A percentile compares a stretch with the other conserved stretches of the same genome.
These are phyloP conservation scores for Naegleria gruberi DNA, from an alignment of 208 protist species.

Conservation along the genomic window DNA sequence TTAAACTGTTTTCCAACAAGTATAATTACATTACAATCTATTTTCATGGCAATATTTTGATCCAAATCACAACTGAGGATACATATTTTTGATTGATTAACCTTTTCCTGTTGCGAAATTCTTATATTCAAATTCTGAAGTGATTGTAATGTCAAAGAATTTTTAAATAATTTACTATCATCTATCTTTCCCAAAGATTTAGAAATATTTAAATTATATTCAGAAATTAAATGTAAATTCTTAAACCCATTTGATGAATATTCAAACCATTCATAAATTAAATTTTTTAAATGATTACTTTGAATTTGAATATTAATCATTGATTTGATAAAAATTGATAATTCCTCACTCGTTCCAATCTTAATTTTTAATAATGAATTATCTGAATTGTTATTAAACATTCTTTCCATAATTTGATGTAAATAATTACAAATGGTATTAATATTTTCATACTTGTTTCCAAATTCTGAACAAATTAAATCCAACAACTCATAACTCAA, in stretches of 20 bases:
- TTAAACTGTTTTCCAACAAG: too few species aligned
- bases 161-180: background rate
- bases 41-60: too few species aligned
- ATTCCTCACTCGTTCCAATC: too few species aligned
- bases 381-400: too few species aligned
- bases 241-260: background rate
- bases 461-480: background rate
- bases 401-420: too few species aligned
- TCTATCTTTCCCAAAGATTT: background rate
- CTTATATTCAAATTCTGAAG: background rate
- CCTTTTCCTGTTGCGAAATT: background rate
- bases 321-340: background rate
- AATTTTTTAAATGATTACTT: background rate
- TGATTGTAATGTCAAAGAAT: background rate
- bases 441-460: background rate
- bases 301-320: background rate
- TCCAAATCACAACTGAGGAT: too few species aligned
- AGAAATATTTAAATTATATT: background rate
- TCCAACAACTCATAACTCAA: background rate
- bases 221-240: background rate
- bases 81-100: background rate
- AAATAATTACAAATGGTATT: too few species aligned
- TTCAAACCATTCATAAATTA: too few species aligned
- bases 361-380: too few species aligned
- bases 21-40: too few species aligned